Evolutionary conservation across 2,329 filamentous ascomycete genomes (phyloP).

Genomic region (Neofusicoccum sp.): DNA sequence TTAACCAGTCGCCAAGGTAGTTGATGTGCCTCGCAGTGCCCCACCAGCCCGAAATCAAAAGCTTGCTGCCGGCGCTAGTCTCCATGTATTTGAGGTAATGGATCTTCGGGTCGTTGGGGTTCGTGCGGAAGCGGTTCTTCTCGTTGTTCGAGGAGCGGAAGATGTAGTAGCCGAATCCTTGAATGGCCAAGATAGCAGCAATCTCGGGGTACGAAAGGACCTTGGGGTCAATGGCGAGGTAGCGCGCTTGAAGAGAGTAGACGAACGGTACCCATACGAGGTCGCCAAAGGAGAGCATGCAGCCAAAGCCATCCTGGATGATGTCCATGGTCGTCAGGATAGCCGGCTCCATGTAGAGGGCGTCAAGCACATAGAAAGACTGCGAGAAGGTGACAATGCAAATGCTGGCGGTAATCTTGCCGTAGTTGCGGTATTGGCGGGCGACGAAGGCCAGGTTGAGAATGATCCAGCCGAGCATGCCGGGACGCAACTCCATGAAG

Average conservation of each 20-base stretch:
- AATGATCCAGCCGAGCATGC: conserved; percentile 85
- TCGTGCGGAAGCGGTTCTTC: conserved; percentile 91
- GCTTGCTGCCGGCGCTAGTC: conserved; percentile 77
- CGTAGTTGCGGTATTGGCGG: conserved; percentile 84
- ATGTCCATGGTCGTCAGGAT: conserved; percentile 95
- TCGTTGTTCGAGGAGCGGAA: conserved; percentile 94
- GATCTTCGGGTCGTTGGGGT: conserved; percentile 78
- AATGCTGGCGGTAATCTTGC: conserved; percentile 84
- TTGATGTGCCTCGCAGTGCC: conserved; percentile 90
- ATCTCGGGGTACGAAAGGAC: conserved; percentile 72
- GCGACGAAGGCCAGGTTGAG: conserved; percentile 83
- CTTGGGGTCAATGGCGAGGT: conserved; percentile 79
- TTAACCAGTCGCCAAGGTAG: conserved; percentile 93
- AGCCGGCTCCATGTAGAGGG: conserved; percentile 82
- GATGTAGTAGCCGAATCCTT: conserved; percentile 78
- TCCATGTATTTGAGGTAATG: conserved; percentile 82
- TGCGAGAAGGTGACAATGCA: conserved; percentile 77
- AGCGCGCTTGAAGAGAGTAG: conserved; percentile 82
- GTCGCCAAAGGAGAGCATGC: conserved; percentile 93
- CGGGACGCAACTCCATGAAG: conserved; percentile 88
- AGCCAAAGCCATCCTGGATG: conserved; percentile 88
- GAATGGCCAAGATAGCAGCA: conserved; percentile 65
- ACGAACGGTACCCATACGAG: conserved; percentile 91
- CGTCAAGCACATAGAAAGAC: conserved; percentile 80
- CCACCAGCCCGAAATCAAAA: conserved; percentile 92